Percentiles rank a stretch among this genome's conserved stretches.
Evolutionary conservation across 305 asterid genomes (phyloP).

Genomic region (Solanum chacoense): DNA sequence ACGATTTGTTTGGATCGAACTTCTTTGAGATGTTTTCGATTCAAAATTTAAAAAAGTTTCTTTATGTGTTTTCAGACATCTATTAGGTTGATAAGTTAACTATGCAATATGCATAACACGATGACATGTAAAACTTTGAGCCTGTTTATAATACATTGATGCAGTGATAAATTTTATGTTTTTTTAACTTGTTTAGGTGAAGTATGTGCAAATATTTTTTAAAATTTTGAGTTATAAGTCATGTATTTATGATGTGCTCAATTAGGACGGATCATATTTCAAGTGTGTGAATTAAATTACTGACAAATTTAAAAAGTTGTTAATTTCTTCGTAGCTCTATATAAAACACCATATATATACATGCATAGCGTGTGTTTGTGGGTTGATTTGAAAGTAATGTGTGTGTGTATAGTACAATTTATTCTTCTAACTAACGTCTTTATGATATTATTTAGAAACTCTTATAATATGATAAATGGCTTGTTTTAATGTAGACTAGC

Average conservation of each 20-base stretch:
- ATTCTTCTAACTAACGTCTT: neutral
- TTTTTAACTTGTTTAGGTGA: neutral
- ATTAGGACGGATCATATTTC: neutral
- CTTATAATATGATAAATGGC: neutral
- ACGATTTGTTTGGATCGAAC: neutral
- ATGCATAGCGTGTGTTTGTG: neutral
- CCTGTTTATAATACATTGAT: neutral
- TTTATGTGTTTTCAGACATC: neutral
- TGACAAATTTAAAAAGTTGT: neutral
- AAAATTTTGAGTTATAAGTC: neutral
- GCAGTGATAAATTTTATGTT: neutral
- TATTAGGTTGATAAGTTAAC: neutral
- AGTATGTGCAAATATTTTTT: neutral
- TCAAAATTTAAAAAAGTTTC: neutral
- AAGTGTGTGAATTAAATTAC: neutral
- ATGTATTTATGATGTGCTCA: neutral
- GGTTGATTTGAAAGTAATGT: neutral
- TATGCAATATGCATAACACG: neutral
- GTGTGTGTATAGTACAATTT: neutral
- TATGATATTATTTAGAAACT: no score
- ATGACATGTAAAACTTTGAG: neutral
- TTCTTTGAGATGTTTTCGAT: neutral
- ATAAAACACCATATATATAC: neutral
- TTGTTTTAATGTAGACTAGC: no score
- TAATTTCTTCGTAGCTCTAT: neutral